A percentile compares a stretch with the other conserved stretches of the same genome.
phyloP scores from a whole-genome alignment of 1,139 yeast species.

The Protomyces arabidopsidicola region DNA sequence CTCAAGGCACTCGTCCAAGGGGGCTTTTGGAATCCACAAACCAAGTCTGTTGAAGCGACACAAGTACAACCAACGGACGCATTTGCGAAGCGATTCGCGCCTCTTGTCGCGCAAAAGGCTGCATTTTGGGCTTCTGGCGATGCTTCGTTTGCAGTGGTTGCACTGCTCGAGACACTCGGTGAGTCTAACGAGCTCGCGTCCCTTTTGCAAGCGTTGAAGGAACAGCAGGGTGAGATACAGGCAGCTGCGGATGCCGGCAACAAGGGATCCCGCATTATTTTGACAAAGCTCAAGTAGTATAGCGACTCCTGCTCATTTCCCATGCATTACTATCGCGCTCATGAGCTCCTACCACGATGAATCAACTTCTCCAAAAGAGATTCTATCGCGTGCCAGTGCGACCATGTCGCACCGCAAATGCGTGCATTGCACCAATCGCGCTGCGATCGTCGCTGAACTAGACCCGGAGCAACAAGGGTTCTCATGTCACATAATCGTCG shows the following conservation, averaged over 20 bases:
- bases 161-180: conserved; percentile 42
- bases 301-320: background rate
- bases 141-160: conserved; percentile 75
- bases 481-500: too few species aligned
- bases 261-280: conserved; percentile 9
- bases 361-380: too few species aligned
- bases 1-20: conserved; percentile 70
- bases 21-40: conserved; percentile 65
- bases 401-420: too few species aligned
- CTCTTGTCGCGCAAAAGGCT: conserved; percentile 48
- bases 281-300: background rate
- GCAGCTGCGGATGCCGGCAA: conserved; percentile 15
- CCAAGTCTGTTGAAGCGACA: conserved; percentile 45
- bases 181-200: conserved; percentile 41
- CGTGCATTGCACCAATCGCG: too few species aligned
- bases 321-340: background rate
- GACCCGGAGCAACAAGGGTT: too few species aligned
- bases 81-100: conserved; percentile 50
- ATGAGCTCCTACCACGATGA: too few species aligned
- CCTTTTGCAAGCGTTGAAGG: background rate
- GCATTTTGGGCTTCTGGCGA: conserved; percentile 67
- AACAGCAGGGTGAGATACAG: background rate
- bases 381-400: too few species aligned
- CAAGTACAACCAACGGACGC: conserved; percentile 59
- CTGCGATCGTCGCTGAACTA: too few species aligned